phyloP scores from a whole-genome alignment of 1,139 yeast genomes.

The Meyerozyma athensensis region DNA sequence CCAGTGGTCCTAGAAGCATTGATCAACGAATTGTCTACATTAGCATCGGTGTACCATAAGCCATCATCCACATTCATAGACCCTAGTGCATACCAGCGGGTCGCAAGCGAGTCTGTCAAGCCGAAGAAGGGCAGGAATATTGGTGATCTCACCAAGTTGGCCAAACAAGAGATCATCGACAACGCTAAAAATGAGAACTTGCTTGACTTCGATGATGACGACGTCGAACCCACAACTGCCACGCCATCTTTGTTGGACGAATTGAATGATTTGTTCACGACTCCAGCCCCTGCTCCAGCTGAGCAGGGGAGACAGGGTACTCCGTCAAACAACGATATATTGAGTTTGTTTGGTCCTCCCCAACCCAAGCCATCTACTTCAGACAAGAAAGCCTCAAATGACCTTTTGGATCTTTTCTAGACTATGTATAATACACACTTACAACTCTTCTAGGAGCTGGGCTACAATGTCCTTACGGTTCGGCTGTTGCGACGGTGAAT shows the following conservation, averaged over 20 bases:
- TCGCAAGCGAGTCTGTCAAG: slow-evolving; percentile 15
- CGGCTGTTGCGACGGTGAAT: not conserved
- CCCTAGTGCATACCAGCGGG: slow-evolving; percentile 21
- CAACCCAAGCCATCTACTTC: slow-evolving; percentile 7
- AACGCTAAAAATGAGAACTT: slow-evolving; percentile 73
- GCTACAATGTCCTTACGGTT: not conserved
- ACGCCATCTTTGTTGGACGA: slow-evolving; percentile 47
- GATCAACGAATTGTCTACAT: slow-evolving; percentile 71
- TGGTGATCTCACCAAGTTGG: slow-evolving; percentile 74
- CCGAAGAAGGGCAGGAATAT: slow-evolving; percentile 37
- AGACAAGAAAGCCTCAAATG: slow-evolving; percentile 28
- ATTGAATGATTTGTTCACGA: slow-evolving; percentile 60
- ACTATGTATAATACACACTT: slow-evolving; percentile 1
- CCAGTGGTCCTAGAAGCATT: slow-evolving; percentile 65
- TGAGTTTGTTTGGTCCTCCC: slow-evolving; percentile 31
- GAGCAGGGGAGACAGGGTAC: slow-evolving; percentile 4
- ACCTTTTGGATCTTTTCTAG: slow-evolving; percentile 56
- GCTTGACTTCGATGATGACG: slow-evolving; percentile 74
- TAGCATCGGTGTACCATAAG: slow-evolving; percentile 86
- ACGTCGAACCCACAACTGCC: slow-evolving; percentile 28
- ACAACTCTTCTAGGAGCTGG: not conserved
- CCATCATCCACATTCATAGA: slow-evolving; percentile 70
- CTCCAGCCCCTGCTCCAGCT: slow-evolving; percentile 17
- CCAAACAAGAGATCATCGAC: slow-evolving; percentile 69
- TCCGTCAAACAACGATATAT: slow-evolving; percentile 36